These are phyloP conservation scores for Asterella californica DNA, from an alignment of 225 moss, liverwort and hornwort species.

Conservation along the genomic window DNA sequence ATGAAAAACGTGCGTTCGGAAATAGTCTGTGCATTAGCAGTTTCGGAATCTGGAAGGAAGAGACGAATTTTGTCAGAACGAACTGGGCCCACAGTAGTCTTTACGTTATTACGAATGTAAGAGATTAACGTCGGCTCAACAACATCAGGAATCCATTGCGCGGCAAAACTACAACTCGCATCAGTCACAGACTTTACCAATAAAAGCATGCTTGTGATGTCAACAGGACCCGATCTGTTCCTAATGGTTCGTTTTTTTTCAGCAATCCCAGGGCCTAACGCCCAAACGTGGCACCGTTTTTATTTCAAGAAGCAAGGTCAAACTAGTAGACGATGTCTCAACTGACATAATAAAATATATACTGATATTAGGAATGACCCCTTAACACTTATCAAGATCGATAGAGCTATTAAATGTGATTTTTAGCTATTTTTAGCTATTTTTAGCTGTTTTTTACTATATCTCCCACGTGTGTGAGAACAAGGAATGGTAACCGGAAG, in stretches of 20 bases:
- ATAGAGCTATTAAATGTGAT: too few relatives aligned
- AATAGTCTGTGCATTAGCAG: constrained; percentile 85
- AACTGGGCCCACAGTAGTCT: not conserved
- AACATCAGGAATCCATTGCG: not conserved
- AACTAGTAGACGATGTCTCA: not conserved
- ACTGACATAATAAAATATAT: not conserved
- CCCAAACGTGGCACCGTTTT: not conserved
- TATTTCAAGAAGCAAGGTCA: not conserved
- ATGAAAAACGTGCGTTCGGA: constrained; percentile 73
- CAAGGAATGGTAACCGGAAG: too few relatives aligned
- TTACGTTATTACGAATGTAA: not conserved
- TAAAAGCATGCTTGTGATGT: not conserved
- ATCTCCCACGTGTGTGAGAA: too few relatives aligned
- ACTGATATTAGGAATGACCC: too few relatives aligned
- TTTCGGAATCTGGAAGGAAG: constrained; percentile 63
- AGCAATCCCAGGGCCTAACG: not conserved
- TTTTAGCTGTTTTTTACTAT: too few relatives aligned
- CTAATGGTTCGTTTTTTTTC: not conserved
- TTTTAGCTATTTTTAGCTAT: too few relatives aligned
- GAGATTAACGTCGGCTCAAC: not conserved
- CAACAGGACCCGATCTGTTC: not conserved
- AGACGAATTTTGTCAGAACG: not conserved
- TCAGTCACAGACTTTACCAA: not conserved
- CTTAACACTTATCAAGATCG: too few relatives aligned
- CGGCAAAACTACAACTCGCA: not conserved